These are phyloP conservation scores for Lepidium campestre DNA, from an alignment of 441 rosid species.

Conservation along the genomic window DNA sequence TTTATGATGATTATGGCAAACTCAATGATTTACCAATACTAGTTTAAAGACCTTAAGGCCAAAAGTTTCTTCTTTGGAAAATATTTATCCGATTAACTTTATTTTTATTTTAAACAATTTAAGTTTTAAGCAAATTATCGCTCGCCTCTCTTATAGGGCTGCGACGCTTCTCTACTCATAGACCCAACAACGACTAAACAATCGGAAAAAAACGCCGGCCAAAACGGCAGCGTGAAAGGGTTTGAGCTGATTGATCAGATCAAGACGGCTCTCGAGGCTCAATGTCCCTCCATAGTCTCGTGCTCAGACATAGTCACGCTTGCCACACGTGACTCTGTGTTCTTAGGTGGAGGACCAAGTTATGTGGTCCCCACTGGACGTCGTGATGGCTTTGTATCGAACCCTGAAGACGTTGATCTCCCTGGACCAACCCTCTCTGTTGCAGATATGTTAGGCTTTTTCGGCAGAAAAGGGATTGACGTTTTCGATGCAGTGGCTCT, in stretches of 20 bases:
- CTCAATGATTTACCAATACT: no score
- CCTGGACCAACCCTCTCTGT: constrained; percentile 42
- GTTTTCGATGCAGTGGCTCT: constrained; percentile 50
- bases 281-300: constrained; percentile 56
- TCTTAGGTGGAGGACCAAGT: constrained; percentile 48
- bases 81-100: no score
- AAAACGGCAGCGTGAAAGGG: constrained; percentile 51
- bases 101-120: no score
- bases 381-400: constrained; percentile 51
- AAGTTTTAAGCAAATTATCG: no score
- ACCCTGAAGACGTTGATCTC: constrained; percentile 33
- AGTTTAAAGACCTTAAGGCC: no score
- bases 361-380: constrained; percentile 53
- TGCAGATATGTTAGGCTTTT: constrained; percentile 27
- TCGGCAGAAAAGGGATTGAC: constrained; percentile 34
- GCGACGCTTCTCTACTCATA: constrained; percentile 67
- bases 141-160: no score
- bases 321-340: constrained; percentile 57
- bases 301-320: constrained; percentile 60
- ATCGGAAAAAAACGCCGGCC: constrained; percentile 46
- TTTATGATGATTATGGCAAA: no score
- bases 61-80: no score
- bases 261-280: constrained; percentile 43
- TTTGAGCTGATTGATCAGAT: constrained; percentile 50
- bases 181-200: constrained; percentile 34